Base-by-base conservation (phyloP, 2,329 filamentous ascomycete species). In the Aureobasidium musti region DNA sequence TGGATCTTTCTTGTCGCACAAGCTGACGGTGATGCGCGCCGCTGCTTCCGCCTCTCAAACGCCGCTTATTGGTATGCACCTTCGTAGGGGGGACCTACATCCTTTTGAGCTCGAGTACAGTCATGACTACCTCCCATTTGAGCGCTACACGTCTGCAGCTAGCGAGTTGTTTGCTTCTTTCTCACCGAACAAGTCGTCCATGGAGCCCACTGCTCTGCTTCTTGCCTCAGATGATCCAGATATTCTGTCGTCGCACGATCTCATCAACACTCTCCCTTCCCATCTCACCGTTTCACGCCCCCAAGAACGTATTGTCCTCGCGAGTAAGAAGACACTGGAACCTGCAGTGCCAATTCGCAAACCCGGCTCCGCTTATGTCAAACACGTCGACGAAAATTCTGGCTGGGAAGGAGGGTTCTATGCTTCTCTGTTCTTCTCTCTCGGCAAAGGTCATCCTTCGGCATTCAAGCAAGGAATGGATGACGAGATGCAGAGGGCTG, bases 351-450 rank as follows among this genome's bases (percentile, higher is more conserved):
- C 71, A 5, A 43, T 73, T 10, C 73, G 73, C 11, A 74, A 77
- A 3, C 78, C 86, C 68, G 78, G 78, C 28, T 78, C 79, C 13
- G 79, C 83, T 7, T 86, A 89, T 74, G 83, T 84, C 70, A 86
- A 85, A 71, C 91, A 90, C 74, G 83, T 90, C 41, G 90, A 92
- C 67, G 89, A 92, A 74, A 85, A 88, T 1, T 87, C 91, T 47
- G 92, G 91, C 35, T 96, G 91, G 91, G 91, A 96, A 75, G 91
- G 92, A 21, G 92, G 92, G 1, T 96, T 96, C 81, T 96, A 90
- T 77, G 84, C 85, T 17, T 85, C 87, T 72, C 88, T 95, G 78
- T 96, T 96, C 77, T 93, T 90, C 86, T 89, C 87, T 60, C 81
- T 96, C 0, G 92, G 90, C 4, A 39, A 47, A 13, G 26, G 77